phyloP scores from a whole-genome alignment of 129 eudicot genomes.

The Helianthus tuberosus region DNA sequence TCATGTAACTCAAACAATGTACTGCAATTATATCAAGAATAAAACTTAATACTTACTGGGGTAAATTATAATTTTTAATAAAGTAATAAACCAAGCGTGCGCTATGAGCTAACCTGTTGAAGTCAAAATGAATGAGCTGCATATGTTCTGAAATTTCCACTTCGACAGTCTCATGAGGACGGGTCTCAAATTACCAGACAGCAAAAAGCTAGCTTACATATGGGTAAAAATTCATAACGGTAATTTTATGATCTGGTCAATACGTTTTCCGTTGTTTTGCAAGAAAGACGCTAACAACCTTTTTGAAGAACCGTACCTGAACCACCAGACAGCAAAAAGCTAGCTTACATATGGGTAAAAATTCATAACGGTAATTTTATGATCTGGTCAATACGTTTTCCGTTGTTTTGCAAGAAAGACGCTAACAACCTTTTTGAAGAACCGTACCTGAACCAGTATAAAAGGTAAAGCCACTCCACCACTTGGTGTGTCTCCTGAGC shows the following conservation, averaged over 20 bases:
- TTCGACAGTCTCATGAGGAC: constrained; percentile 90
- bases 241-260: too few relatives aligned
- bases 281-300: too few relatives aligned
- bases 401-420: constrained; percentile 12
- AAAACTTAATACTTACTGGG: neutral
- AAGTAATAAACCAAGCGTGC: neutral
- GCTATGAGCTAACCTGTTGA: constrained; percentile 60
- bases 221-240: too few relatives aligned
- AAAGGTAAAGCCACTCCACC: constrained; percentile 93
- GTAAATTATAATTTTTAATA: neutral
- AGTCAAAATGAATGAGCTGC: constrained; percentile 93
- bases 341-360: neutral
- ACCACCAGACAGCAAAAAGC: neutral
- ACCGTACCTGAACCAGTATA: constrained; percentile 77
- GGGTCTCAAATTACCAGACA: constrained; percentile 57
- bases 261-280: too few relatives aligned
- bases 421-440: constrained; percentile 12
- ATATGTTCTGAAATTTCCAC: constrained; percentile 92
- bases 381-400: neutral
- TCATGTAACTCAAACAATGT: constrained; percentile 71
- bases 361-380: neutral
- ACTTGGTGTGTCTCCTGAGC: constrained; percentile 69
- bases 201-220: too few relatives aligned
- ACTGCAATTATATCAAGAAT: constrained; percentile 36
- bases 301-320: too few relatives aligned